Evolutionary conservation across 78 protist genomes (phyloP), one percentile per base, ranked within the genome.

Genomic region (Guillardia theta): DNA sequence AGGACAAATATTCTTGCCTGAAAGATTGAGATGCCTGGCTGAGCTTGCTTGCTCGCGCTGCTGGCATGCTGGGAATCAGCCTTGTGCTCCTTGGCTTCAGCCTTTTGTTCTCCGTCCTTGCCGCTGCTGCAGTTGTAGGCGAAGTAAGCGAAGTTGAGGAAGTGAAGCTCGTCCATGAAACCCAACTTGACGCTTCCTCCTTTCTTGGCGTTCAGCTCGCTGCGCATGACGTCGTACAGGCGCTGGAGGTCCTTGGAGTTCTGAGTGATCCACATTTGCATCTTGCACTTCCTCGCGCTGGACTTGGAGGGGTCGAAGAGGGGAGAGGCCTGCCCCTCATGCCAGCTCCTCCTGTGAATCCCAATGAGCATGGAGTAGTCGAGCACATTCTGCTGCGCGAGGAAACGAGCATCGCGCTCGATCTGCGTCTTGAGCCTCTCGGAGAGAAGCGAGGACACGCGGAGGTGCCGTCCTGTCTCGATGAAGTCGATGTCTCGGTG

Each of bases 341-440:
- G 27, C 2, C 70, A 6, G 39, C 70, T 58, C 1, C 70, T 24
- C 41, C 83, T 12, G 90, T 78, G 90, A 10, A 78, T 36, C 53
- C 90, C 90, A 50, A 78, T 8, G 48, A 78, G 90, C 50, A 78
- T 45, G 44, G 90, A 78, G 90, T 78, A 78, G 90, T 78, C 90
- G 1, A 78, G n/a, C 43, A 78, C 90, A 24, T 33, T 33, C 41
- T 70, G 83, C 83, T 24, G 0, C 41, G n/a, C 41, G 27, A 70
- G 41, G 41, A 70, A 70, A 4, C 36, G 46, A 3, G 83, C 83
- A 6, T 58, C 70, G 70, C 39, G 1, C 1, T 30, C 4, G 70
- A 58, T 58, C 70, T 58, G 70, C 2, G 39, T 24, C 70, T 8
- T 58, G 70, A 58, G 70, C 2, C 2, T 24, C 6, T 58, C 70